Evolutionary conservation across 331 rosid species (phyloP), one percentile per base, ranked within the genome.

Genomic region (Pyracantha coccinea): DNA sequence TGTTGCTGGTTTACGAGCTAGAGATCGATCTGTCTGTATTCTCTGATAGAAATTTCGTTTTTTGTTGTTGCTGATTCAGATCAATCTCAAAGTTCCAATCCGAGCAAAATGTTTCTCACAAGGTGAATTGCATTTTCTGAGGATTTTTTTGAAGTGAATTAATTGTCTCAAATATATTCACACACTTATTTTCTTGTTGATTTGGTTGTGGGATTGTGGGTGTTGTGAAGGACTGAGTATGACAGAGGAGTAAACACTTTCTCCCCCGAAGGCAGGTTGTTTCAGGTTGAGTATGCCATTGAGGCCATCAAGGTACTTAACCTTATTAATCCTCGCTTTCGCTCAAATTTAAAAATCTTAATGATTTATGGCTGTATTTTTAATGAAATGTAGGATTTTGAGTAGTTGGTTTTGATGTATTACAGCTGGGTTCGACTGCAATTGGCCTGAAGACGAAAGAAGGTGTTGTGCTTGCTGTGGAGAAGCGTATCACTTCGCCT

Each of bases 231-330:
- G 86, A 94, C 99, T 38, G 97, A 94, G 90, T 94, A 94, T 86
- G 99, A 94, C 83, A 86, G 97, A 75, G 99, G 97, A 72, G 99
- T 94, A 44, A 94, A 94, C 81, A 94, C 99, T 33, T 94, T 94
- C 83, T 94, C 99, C 33, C 99, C 97, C 0, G 99, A 94, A 86
- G 97, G 99, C 10, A 90, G 99, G 69, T 83, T 94, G 79, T 94
- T 94, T 83, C 99, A 94, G 85, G 99, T 94, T 73, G 99, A 94
- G 82, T 92, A 94, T 87, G 99, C 99, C 69, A 94, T 94, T 8
- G 97, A 92, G 75, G 99, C 99, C 41, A 94, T 94, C 75, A 92
- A 92, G 97, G 99, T 90, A 54, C 45, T 38, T 13, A 13, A 27
- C 68, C 41, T 63, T 17, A 16, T 16, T 62, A 28, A 29, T 62